These are phyloP conservation scores for Tetrahymena elliotti DNA, from an alignment of 73 alveolate genomes.

Conservation along the genomic window DNA sequence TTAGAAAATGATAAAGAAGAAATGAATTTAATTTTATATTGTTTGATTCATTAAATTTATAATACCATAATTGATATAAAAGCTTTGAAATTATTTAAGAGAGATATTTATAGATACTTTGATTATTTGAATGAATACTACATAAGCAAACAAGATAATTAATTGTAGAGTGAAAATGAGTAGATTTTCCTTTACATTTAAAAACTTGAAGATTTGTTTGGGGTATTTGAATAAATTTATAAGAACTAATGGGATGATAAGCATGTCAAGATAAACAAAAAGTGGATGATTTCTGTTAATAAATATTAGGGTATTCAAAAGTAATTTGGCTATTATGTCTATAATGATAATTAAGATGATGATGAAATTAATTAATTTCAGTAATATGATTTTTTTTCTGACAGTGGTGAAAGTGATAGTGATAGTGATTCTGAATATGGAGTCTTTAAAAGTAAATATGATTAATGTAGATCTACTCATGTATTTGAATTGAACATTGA, in stretches of 20 bases:
- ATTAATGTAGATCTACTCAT: not conserved
- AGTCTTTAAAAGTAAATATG: not conserved
- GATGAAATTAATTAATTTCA: not conserved
- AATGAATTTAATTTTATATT: not conserved
- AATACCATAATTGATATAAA: not conserved
- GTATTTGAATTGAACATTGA: not conserved
- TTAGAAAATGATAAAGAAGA: not conserved
- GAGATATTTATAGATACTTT: not conserved
- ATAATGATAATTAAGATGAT: not conserved
- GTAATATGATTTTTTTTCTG: not conserved
- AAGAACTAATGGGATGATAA: not conserved
- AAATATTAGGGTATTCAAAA: not conserved
- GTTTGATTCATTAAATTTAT: not conserved
- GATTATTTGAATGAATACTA: not conserved
- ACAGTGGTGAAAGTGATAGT: not conserved
- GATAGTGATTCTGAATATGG: not conserved
- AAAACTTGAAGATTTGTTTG: not conserved
- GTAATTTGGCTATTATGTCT: not conserved
- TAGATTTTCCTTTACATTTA: not conserved
- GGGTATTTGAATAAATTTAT: not conserved
- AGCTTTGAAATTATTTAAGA: not conserved
- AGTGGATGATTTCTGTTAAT: not conserved
- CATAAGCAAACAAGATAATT: not conserved
- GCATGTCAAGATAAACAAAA: not conserved
- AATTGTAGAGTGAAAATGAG: not conserved